phyloP scores from a whole-genome alignment of 1,139 yeast genomes.

The Candida buenavistaensis region DNA sequence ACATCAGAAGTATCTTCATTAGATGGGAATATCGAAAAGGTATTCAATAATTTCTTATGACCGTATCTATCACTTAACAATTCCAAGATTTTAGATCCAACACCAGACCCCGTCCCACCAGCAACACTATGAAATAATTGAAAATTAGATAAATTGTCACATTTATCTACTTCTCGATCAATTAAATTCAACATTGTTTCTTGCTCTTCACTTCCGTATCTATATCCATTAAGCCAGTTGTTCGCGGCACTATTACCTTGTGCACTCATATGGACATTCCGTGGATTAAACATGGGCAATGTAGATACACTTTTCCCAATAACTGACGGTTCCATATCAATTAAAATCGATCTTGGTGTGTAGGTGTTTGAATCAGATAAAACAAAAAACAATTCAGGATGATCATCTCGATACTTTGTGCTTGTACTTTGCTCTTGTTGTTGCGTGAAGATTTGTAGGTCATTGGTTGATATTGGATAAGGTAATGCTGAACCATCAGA shows the following conservation, averaged over 20 bases:
- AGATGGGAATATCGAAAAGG: constrained; percentile 85
- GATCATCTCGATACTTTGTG: constrained; percentile 54
- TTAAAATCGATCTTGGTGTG: constrained; percentile 82
- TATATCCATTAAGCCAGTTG: constrained; percentile 91
- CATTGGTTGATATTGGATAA: constrained; percentile 20
- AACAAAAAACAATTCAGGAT: constrained; percentile 83
- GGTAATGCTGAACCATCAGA: constrained; percentile 62
- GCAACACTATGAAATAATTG: constrained; percentile 95
- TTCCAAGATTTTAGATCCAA: constrained; percentile 82
- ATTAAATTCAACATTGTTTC: constrained; percentile 80
- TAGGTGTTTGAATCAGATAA: constrained; percentile 69
- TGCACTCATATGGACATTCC: constrained; percentile 76
- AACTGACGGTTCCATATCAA: constrained; percentile 92
- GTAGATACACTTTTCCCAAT: constrained; percentile 60
- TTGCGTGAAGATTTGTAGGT: constrained; percentile 12
- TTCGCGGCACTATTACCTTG: constrained; percentile 94
- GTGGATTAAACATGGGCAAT: constrained; percentile 77
- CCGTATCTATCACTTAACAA: constrained; percentile 74
- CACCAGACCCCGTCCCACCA: constrained; percentile 97
- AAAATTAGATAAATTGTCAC: constrained; percentile 88
- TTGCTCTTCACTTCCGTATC: constrained; percentile 65
- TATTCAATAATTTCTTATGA: constrained; percentile 77
- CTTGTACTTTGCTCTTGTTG: constrained; percentile 2
- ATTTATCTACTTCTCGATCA: constrained; percentile 87
- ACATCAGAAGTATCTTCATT: constrained; percentile 82